Percentiles rank a stretch among this genome's conserved stretches.
These are phyloP conservation scores for Rhodosporidiobolus sp. DNA, from an alignment of 768 basidiomycete genomes.

Conservation along the genomic window DNA sequence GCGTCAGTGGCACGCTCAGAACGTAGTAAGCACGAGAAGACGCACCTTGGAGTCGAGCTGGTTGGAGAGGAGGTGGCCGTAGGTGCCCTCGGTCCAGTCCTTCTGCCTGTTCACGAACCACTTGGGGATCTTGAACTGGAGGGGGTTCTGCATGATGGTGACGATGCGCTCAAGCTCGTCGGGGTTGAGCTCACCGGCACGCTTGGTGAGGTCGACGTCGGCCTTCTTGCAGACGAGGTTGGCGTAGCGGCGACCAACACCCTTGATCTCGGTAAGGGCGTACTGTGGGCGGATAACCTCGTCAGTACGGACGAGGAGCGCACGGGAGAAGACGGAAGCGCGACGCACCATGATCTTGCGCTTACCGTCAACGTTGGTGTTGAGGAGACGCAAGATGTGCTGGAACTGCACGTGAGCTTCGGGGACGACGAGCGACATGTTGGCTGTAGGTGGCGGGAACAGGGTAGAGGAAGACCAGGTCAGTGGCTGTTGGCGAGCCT, in stretches of 20 bases:
- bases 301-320: not conserved
- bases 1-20: not conserved
- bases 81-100: slow-evolving; percentile 95
- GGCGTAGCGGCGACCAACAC: slow-evolving; percentile 97
- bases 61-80: slow-evolving; percentile 91
- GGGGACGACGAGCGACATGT: slow-evolving; percentile 95
- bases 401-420: slow-evolving; percentile 76
- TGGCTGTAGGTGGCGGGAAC: slow-evolving; percentile 39
- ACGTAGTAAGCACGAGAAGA: not conserved
- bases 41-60: slow-evolving; percentile 88
- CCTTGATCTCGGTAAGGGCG: slow-evolving; percentile 99
- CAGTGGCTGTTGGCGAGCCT: not conserved
- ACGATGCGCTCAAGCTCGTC: slow-evolving; percentile 99
- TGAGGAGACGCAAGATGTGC: slow-evolving; percentile 98
- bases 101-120: slow-evolving; percentile 99
- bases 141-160: slow-evolving; percentile 98
- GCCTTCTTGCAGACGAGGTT: slow-evolving; percentile 99
- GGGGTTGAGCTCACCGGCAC: slow-evolving; percentile 98
- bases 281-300: slow-evolving; percentile 51
- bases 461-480: no score
- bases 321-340: not conserved
- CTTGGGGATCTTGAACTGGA: slow-evolving; percentile 97
- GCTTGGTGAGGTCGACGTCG: slow-evolving; percentile 96
- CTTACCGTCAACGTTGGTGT: slow-evolving; percentile 99
- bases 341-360: slow-evolving; percentile 72